Evolutionary conservation across 495 filamentous ascomycete species (phyloP), one percentile per base, ranked within the genome.

Genomic region (Penicillium antarcticum): DNA sequence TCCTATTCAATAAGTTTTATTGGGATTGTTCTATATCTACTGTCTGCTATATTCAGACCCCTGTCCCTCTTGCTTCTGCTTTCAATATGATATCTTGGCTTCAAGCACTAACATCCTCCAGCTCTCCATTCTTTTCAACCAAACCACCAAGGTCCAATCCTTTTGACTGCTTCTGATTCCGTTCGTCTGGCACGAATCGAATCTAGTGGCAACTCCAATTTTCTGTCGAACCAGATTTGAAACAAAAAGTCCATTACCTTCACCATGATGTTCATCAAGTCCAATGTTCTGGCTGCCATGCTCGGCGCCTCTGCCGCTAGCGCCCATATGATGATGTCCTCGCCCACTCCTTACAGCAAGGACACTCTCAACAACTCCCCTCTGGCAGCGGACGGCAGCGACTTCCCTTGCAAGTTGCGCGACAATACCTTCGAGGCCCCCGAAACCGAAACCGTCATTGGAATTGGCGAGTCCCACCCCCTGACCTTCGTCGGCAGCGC

Each of bases 321-420:
- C 14, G 76, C 73, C 53, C 92, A 97, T 64, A 85, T 95, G 76
- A 71, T 79, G 23, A 85, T 96, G 82, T 70, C 57, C 38, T 72
- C 56, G 9, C 92, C 92, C 0, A 71, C 78, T 31, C 91, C 91
- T 1, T 95, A 80, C 54, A 71, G 72, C 52, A 61, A 66, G 33
- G 61, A 58, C 43, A 67, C 54, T 3, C 74, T 82, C 34, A 77
- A 78, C 62, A 85, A 81, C 57, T 70, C 76, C 3, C 91, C 94
- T 13, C 73, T 95, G 14, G 52, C 51, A 5, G 73, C 69, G 0
- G 59, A 73, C 21, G 87, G 87, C 11, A 70, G 62, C 33, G 78
- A 96, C 67, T 97, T 83, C 65, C 92, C 92, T 0, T 97, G 92
- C 80, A 88, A 94, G 68, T 46, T 62, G 16, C 60, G 67, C 7